phyloP scores from a whole-genome alignment of 352 stramenopile genomes.

The Globisporangium alternatum region DNA sequence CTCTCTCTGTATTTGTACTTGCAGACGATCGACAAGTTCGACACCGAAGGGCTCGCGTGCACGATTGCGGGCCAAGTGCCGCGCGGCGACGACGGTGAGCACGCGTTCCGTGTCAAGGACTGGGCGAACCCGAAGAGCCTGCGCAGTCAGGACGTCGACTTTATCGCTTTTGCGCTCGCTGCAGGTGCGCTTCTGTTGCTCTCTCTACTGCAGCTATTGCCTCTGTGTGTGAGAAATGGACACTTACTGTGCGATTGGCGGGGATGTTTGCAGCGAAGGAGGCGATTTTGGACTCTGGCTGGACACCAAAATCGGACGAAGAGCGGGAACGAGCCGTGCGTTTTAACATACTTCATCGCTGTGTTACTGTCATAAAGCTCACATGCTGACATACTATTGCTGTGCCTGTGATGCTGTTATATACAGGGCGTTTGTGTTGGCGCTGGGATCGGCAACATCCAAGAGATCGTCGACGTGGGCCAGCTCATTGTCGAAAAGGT shows the following conservation, averaged over 20 bases:
- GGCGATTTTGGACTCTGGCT: slow-evolving; percentile 76
- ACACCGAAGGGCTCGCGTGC: slow-evolving; percentile 56
- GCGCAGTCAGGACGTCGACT: slow-evolving; percentile 76
- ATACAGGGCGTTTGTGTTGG: slow-evolving; percentile 78
- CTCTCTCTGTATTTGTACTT: slow-evolving; percentile 1
- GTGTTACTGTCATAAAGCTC: neutral
- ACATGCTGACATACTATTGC: neutral
- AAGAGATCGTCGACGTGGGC: slow-evolving; percentile 80
- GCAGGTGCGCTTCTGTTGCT: slow-evolving; percentile 39
- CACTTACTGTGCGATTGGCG: neutral
- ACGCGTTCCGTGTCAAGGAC: slow-evolving; percentile 62
- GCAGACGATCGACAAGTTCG: slow-evolving; percentile 52
- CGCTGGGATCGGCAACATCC: slow-evolving; percentile 84
- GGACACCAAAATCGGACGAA: slow-evolving; percentile 56
- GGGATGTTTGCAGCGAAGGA: slow-evolving; percentile 48
- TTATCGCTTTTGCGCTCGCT: slow-evolving; percentile 83
- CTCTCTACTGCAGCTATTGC: neutral
- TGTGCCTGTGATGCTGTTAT: neutral
- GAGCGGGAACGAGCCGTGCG: slow-evolving; percentile 62
- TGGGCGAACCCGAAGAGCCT: slow-evolving; percentile 68
- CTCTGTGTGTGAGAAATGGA: neutral
- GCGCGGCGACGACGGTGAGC: slow-evolving; percentile 42
- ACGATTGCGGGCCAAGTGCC: slow-evolving; percentile 75
- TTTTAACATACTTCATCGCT: neutral
- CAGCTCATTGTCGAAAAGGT: slow-evolving; percentile 67